Evolutionary conservation across 371 early-diverging fungal genomes (phyloP), one percentile per base, ranked within the genome.

Genomic region (Haplosporangium sp.): DNA sequence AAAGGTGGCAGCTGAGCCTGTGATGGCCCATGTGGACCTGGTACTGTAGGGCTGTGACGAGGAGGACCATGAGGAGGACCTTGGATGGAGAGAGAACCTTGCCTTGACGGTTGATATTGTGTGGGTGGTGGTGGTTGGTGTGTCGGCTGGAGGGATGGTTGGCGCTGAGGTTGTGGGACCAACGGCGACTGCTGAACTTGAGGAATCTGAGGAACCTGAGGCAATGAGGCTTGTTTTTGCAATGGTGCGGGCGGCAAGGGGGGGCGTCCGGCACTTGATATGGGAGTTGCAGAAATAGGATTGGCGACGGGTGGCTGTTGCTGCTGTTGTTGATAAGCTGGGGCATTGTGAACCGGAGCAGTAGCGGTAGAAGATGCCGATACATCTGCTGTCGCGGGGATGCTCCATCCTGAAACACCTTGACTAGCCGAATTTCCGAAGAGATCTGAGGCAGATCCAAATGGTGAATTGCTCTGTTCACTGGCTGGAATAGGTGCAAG

Each of bases 401-500:
- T 68, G 11, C 52, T 21, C 74, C 74, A 74, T 61, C 69, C 69
- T 41, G 74, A 55, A 60, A 55, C 74, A n/a, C 36, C 40, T 36
- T 74, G 74, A 41, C 18, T 43, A 36, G 56, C 51, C n/a, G 74
- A 55, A 47, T 66, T 72, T 51, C 75, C 75, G 59, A 75, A 75
- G 46, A 75, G 63, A 75, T 75, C 75, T 36, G 75, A 56, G 6
- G 75, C 63, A 43, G 62, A 46, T 41, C 50, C 66, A 54, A 75
- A 75, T 20, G 75, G 59, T 0, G 75, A 64, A 45, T 16, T 48
- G 23, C 55, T 64, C 62, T 63, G 75, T 10, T 69, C 75, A 12
- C 54, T 48, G 12, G 61, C 47, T 14, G 61, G 8, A 16, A 43
- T 21, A 16, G 64, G 55, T 38, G 54, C 62, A 9, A 58, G 51